Conservation (phyloP, 2,329 filamentous ascomycete genomes). For the Trichoderma koningii region DNA sequence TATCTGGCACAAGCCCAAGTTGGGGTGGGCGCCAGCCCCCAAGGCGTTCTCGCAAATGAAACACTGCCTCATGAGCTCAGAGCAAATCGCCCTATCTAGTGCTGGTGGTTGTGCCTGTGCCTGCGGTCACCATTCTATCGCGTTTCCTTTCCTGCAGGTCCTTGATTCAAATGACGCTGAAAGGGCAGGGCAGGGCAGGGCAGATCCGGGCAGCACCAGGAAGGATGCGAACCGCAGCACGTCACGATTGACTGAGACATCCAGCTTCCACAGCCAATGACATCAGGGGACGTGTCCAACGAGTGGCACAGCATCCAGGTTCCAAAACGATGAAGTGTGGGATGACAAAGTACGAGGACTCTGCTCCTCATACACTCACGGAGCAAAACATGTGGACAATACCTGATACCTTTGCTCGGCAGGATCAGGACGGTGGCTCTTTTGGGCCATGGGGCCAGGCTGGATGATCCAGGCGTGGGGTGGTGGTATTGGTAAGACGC, state of each 20-base stretch:
- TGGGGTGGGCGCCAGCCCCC: conserved; percentile 24
- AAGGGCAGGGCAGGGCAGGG: background rate
- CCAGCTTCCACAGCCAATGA: conserved; percentile 1
- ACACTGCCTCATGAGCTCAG: conserved; percentile 20
- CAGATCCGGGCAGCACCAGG: background rate
- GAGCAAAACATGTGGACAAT: background rate
- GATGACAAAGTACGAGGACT: background rate
- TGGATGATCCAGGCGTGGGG: conserved; percentile 4
- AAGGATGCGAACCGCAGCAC: conserved; percentile 23
- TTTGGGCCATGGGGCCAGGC: background rate
- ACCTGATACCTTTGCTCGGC: background rate
- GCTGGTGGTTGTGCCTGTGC: too few species aligned
- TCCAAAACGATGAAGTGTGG: background rate
- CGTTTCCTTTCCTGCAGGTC: background rate
- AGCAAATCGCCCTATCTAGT: too few species aligned
- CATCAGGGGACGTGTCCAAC: conserved; percentile 11
- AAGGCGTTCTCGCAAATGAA: conserved; percentile 22
- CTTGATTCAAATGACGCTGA: background rate
- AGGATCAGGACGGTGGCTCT: conserved; percentile 3
- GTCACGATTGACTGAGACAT: conserved; percentile 22
- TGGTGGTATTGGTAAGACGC: conserved; percentile 10
- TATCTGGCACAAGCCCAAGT: conserved; percentile 19
- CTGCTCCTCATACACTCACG: background rate
- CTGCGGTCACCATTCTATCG: conserved; percentile 8
- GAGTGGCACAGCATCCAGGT: conserved; percentile 5